Evolutionary conservation across 495 filamentous ascomycete species (phyloP).

Genomic region (Penicillium arizonense): DNA sequence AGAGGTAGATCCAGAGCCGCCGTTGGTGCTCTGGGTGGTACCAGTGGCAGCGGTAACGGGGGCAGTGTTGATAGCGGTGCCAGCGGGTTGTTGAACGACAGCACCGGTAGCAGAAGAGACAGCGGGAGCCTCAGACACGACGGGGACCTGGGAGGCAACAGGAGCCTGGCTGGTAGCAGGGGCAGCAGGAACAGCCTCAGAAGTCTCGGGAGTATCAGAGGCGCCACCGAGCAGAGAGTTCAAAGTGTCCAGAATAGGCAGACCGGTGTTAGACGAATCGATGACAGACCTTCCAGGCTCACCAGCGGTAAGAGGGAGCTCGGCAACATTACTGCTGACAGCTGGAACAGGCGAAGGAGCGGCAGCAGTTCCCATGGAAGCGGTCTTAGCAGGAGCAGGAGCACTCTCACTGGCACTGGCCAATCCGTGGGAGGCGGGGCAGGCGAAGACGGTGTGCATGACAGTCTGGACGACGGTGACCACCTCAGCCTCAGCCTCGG

Average conservation of each 20-base stretch:
- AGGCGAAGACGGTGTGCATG: conserved; percentile 16
- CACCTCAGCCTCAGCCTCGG: conserved; percentile 14
- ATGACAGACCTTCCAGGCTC: not conserved
- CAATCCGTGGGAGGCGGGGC: conserved; percentile 8
- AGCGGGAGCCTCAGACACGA: not conserved
- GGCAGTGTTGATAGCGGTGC: not conserved
- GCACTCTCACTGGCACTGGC: conserved; percentile 1
- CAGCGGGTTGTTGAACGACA: not conserved
- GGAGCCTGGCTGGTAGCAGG: not conserved
- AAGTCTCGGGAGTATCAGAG: conserved; percentile 3
- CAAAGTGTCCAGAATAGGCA: conserved; percentile 16
- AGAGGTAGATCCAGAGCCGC: not conserved
- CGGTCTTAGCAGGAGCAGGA: conserved; percentile 9
- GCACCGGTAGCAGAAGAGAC: not conserved
- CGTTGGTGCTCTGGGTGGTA: not conserved
- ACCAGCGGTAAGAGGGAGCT: conserved; percentile 6
- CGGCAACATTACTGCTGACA: not conserved
- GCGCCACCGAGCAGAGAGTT: conserved; percentile 10
- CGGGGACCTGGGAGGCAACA: not conserved
- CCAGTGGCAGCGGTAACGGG: not conserved
- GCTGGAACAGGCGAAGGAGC: conserved; percentile 1
- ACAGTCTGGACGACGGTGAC: conserved; percentile 30
- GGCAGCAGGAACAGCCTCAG: not conserved
- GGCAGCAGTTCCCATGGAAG: conserved; percentile 1
- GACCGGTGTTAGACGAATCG: not conserved